Base-by-base conservation (phyloP, 345 rosid species). In the Aquilaria malaccensis region DNA sequence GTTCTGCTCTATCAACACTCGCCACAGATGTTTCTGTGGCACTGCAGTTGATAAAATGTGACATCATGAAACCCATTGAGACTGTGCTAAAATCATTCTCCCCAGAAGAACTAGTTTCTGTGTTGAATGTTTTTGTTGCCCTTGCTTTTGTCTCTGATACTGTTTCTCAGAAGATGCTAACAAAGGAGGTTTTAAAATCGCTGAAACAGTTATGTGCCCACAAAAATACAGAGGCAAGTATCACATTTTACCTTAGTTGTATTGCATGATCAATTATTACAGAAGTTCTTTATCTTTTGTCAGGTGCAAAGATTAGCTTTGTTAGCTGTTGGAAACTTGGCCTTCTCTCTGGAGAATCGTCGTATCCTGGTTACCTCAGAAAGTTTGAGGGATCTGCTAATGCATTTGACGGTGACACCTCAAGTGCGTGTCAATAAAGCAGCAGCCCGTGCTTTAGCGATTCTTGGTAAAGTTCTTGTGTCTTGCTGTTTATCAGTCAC, bases 381-480 rank as follows among this genome's bases (percentile, higher is more conserved):
- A 80, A 94, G 99, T 78, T 82, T 94, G 77, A 81, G 82, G 59
- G 99, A 91, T 61, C 87, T 94, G 72, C 78, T 94, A 56, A 68
- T 85, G 85, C 91, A 85, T 56, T 76, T 94, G 76, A 88, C 95
- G n/a, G 81, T 80, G 70, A 69, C 85, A 66, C 81, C 85, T 72
- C 96, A 86, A 73, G 83, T 87, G 70, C 79, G 87, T 52, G 96
- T 94, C 53, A 88, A 80, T 70, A 94, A 82, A 85, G 99, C 96
- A 57, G 97, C 99, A 5, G 97, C 95, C 63, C 93, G 99, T 70
- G 96, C 97, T 69, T 74, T 94, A 77, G 99, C 99, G 59, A 86
- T 94, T 80, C 95, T 94, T 55, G 99, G 99, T 94, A 64, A 64
- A 72, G 81, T 73, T 67, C 64, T 54, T 37, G 67, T 56, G 14